A percentile compares a stretch with the other conserved stretches of the same genome.
phyloP scores from a whole-genome alignment of 305 asterid genomes.

The Fraxinus paxiana region DNA sequence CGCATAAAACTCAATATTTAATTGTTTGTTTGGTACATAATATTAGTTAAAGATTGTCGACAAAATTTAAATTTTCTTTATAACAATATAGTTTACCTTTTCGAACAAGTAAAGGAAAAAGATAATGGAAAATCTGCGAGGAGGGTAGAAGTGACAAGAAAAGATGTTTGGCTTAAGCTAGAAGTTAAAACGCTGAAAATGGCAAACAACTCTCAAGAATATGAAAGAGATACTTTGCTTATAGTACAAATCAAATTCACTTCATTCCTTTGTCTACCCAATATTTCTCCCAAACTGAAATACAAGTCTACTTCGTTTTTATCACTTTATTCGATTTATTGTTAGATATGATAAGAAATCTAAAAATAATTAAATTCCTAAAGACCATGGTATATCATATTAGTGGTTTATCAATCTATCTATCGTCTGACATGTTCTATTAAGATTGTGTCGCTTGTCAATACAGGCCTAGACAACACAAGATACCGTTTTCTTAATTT shows the following conservation, averaged over 20 bases:
- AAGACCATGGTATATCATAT: not conserved
- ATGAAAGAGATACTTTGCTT: not conserved
- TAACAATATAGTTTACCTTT: not conserved
- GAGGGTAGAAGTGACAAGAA: not conserved
- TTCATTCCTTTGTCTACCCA: not conserved
- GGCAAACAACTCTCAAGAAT: not conserved
- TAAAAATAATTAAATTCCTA: not conserved
- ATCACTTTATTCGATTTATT: not conserved
- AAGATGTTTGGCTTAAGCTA: not conserved
- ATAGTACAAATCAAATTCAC: not conserved
- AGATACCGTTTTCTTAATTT: not conserved
- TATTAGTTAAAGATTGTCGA: not conserved
- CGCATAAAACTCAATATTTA: not conserved
- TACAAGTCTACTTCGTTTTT: not conserved
- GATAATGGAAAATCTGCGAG: not conserved
- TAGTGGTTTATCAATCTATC: not conserved
- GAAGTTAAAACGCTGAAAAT: not conserved
- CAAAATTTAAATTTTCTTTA: not conserved
- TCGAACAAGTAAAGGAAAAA: not conserved
- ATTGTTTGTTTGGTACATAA: not conserved
- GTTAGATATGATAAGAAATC: not conserved
- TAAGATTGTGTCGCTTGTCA: not conserved
- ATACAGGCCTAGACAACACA: not conserved
- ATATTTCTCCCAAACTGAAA: not conserved
- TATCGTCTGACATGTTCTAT: not conserved